A percentile compares a stretch with the other conserved stretches of the same genome.
Evolutionary conservation across 306 rosid genomes (phyloP).

Genomic region (Quercus cerris): DNA sequence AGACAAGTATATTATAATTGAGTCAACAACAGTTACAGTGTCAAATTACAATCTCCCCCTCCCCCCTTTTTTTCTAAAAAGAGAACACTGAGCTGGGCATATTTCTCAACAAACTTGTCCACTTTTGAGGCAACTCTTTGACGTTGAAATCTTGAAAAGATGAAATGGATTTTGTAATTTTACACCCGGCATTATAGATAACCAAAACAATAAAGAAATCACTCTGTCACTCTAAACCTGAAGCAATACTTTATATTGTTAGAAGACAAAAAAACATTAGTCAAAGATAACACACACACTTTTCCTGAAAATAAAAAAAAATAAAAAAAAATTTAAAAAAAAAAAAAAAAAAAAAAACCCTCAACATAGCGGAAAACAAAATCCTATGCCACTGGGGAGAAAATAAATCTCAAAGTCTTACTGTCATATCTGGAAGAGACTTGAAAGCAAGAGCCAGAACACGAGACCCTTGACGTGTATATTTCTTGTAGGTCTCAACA

Average conservation of each 20-base stretch:
- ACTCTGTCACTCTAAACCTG: not conserved
- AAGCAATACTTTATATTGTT: not conserved
- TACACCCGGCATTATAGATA: not conserved
- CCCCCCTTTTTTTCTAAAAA: not conserved
- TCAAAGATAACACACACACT: not conserved
- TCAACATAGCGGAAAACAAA: not conserved
- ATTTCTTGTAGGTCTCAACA: slow-evolving; percentile 81
- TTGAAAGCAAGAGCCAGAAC: slow-evolving; percentile 96
- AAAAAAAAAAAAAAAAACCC: not conserved
- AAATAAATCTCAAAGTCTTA: slow-evolving; percentile 38
- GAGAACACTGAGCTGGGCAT: not conserved
- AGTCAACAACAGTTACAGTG: too few relatives aligned
- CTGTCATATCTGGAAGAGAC: slow-evolving; percentile 93
- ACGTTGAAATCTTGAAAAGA: not conserved
- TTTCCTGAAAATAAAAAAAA: not conserved
- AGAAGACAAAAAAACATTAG: not conserved
- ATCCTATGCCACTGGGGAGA: not conserved
- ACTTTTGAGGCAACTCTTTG: not conserved
- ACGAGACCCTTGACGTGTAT: slow-evolving; percentile 97
- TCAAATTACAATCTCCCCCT: too few relatives aligned
- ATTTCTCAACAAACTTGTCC: not conserved
- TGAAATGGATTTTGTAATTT: not conserved
- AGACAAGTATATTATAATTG: not conserved
- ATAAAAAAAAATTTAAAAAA: not conserved
- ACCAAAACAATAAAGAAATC: not conserved